Evolutionary conservation across 2,329 filamentous ascomycete genomes (phyloP), one percentile per base, ranked within the genome.

Genomic region (Paracamarosporium sp.): DNA sequence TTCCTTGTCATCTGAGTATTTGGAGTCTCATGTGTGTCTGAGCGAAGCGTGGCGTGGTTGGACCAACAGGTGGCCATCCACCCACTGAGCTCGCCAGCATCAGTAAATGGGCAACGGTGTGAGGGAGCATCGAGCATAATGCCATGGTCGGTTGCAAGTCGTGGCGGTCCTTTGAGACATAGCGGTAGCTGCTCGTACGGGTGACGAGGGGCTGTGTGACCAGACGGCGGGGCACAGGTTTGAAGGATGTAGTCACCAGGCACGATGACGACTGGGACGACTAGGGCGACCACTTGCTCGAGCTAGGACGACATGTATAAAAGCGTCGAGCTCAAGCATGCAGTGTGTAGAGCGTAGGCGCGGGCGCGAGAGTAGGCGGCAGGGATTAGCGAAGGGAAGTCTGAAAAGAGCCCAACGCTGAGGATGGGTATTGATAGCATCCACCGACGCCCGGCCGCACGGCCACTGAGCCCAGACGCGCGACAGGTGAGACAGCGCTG

Each of bases 121-220:
- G 11, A 22, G 9, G 24, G 22, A 12, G 33, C 3, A 12, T 28
- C 4, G 4, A 43, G 36, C 48, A 38, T 41, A 36, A 20, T 33
- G 36, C 6, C 36, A 31, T 20, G 36, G 7, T 9, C 17, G 5
- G 15, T 36, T 13, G 15, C 4, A 24, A 22, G 11, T n/a, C 25
- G 33, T 31, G 36, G 35, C 43, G 12, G 48, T 4, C 9, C 5
- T 33, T 13, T 33, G 48, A 51, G 48, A 51, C 48, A 43, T 24
- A 20, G 36, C 15, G 2, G 27, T 24, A 31, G 36, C n/a, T 20
- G 20, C 17, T 17, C 12, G 25, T 15, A n/a, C 48, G 25, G 27
- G 36, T 51, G 48, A 51, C 24, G 48, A 41, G 36, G 25, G 35
- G 48, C 36, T 51, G 48, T 47, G 28, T 41, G 48, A 41, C 48